These are phyloP conservation scores for Emmonsia crescens DNA, from an alignment of 2,329 filamentous ascomycete genomes.

Conservation along the genomic window DNA sequence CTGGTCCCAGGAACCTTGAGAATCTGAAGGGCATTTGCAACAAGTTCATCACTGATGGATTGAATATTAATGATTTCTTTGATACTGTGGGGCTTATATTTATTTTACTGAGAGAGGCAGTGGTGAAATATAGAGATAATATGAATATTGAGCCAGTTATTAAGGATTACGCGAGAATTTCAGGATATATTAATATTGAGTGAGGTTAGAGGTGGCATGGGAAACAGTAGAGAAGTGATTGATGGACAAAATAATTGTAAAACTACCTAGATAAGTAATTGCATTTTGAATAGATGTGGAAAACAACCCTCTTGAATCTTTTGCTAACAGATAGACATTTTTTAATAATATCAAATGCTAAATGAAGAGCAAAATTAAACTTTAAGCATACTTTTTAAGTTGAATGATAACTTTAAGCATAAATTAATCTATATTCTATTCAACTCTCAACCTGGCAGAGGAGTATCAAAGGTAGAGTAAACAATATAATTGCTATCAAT, in stretches of 20 bases:
- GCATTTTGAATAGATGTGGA: too few species aligned
- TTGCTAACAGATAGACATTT: neutral
- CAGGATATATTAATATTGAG: neutral
- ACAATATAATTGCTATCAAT: neutral
- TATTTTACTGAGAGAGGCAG: neutral
- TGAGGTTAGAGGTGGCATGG: too few species aligned
- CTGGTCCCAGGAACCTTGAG: neutral
- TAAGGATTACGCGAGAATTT: neutral
- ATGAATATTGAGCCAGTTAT: neutral
- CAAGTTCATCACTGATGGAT: neutral
- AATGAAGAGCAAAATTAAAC: neutral
- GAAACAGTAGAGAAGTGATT: too few species aligned
- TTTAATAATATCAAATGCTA: too few species aligned
- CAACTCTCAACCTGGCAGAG: neutral
- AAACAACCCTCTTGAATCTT: too few species aligned
- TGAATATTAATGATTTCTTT: neutral
- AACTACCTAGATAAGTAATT: too few species aligned
- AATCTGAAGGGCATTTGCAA: neutral
- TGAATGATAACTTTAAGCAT: neutral
- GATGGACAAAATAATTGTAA: too few species aligned
- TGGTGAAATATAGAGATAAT: neutral
- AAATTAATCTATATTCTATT: neutral
- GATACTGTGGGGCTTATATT: neutral
- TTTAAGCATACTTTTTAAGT: neutral
- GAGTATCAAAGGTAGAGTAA: neutral